These are phyloP conservation scores for Aspergillus ochraceus DNA, from an alignment of 2,329 filamentous ascomycete genomes.

Conservation along the genomic window DNA sequence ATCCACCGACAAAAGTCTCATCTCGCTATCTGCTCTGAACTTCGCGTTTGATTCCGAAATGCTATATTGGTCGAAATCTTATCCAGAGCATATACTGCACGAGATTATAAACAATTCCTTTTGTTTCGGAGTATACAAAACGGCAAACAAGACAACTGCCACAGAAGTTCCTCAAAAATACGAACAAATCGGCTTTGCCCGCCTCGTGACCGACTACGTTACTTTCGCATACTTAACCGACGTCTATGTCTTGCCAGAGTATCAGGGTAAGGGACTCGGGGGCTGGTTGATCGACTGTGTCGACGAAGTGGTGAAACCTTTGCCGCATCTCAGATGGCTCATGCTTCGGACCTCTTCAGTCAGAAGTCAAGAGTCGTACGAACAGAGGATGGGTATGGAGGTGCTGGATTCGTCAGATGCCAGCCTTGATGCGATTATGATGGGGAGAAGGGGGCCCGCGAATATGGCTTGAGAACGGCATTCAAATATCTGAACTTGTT, in stretches of 20 bases:
- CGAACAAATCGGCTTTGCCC: slow-evolving; percentile 57
- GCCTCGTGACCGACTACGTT: slow-evolving; percentile 68
- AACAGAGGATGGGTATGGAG: slow-evolving; percentile 22
- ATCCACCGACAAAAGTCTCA: slow-evolving; percentile 59
- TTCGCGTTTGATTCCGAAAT: slow-evolving; percentile 57
- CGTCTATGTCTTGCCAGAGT: slow-evolving; percentile 62
- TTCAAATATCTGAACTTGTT: too few relatives aligned
- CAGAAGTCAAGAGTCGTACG: slow-evolving; percentile 21
- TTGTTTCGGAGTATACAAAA: slow-evolving; percentile 58
- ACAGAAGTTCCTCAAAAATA: slow-evolving; percentile 14
- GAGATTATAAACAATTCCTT: slow-evolving; percentile 59
- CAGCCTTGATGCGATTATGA: slow-evolving; percentile 7
- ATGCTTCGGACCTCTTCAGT: slow-evolving; percentile 45
- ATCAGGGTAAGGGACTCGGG: slow-evolving; percentile 63
- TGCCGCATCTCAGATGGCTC: slow-evolving; percentile 61
- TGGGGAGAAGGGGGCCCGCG: slow-evolving; percentile 11
- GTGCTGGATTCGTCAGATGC: slow-evolving; percentile 20
- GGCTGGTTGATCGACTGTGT: slow-evolving; percentile 64
- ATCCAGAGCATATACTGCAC: slow-evolving; percentile 51
- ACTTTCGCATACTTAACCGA: slow-evolving; percentile 71
- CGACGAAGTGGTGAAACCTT: slow-evolving; percentile 56
- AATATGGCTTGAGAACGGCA: slow-evolving; percentile 4
- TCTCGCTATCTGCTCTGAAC: slow-evolving; percentile 58
- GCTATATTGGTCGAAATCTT: slow-evolving; percentile 61
- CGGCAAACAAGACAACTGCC: slow-evolving; percentile 1